Evolutionary conservation across 1,284 basidiomycete genomes (phyloP).

Genomic region (Cryptococcus neoformans): DNA sequence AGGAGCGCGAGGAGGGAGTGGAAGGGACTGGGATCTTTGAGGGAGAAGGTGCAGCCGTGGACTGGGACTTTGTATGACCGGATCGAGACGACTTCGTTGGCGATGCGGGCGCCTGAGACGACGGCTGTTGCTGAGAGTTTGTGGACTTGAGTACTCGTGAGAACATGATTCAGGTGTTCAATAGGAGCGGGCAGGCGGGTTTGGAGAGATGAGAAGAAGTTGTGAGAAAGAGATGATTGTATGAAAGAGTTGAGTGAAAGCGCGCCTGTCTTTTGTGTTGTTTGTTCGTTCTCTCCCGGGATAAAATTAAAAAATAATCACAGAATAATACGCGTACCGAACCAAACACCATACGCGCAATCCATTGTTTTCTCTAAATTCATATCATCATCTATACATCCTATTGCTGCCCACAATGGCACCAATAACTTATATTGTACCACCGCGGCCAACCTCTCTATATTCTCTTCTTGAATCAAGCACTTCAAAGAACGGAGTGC

Average conservation of each 20-base stretch:
- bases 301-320: constrained; percentile 1
- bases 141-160: constrained; percentile 36
- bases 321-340: neutral
- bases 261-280: constrained; percentile 6
- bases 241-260: neutral
- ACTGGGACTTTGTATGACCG: constrained; percentile 24
- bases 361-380: neutral
- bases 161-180: constrained; percentile 21
- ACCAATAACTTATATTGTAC: constrained; percentile 16
- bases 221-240: constrained; percentile 1
- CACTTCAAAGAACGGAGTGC: constrained; percentile 11
- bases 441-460: constrained; percentile 19
- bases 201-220: neutral
- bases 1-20: constrained; percentile 22
- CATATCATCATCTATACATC: neutral
- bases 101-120: constrained; percentile 15
- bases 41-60: constrained; percentile 25
- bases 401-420: constrained; percentile 7
- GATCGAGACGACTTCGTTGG: constrained; percentile 23
- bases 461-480: constrained; percentile 20
- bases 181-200: neutral
- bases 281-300: neutral
- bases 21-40: constrained; percentile 39
- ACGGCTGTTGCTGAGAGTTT: constrained; percentile 18
- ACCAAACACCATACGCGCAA: constrained; percentile 5